phyloP scores from a whole-genome alignment of 1,284 basidiomycete genomes.

The Fistulinella cinereoalba region DNA sequence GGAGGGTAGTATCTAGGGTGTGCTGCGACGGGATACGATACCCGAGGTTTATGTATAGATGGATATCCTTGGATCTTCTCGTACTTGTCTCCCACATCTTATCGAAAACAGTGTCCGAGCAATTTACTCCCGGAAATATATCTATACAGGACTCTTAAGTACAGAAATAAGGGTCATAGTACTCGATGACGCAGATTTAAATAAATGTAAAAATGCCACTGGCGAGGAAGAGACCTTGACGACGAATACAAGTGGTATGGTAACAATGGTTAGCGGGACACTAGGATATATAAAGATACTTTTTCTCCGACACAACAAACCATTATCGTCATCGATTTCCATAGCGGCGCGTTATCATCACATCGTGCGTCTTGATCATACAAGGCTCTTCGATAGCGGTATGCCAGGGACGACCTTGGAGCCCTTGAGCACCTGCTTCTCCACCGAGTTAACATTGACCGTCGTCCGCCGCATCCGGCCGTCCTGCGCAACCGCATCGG shows the following conservation, averaged over 20 bases:
- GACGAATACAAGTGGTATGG: too few species aligned
- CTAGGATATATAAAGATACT: constrained; percentile 15
- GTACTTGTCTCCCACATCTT: too few species aligned
- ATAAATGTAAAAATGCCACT: constrained; percentile 2
- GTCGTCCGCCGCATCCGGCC: constrained; percentile 41
- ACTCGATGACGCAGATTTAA: neutral
- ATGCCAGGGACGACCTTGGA: constrained; percentile 42
- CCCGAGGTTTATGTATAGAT: neutral
- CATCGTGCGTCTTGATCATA: constrained; percentile 8
- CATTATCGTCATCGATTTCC: too few species aligned
- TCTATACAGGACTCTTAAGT: constrained; percentile 17
- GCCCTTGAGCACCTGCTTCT: constrained; percentile 54
- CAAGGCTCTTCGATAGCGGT: constrained; percentile 9
- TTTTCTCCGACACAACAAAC: too few species aligned
- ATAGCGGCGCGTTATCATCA: too few species aligned
- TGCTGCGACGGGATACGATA: too few species aligned
- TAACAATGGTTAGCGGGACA: too few species aligned
- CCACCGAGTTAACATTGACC: constrained; percentile 39
- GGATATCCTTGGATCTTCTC: neutral
- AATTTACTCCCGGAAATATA: constrained; percentile 2
- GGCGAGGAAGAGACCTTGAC: too few species aligned
- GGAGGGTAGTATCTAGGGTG: constrained; percentile 66
- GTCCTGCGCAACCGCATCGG: constrained; percentile 38
- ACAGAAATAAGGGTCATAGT: constrained; percentile 11
- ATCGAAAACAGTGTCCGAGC: neutral